Percentiles rank a stretch among this genome's conserved stretches.
phyloP scores from a whole-genome alignment of 306 rosid species.

The Calophaca sinica region DNA sequence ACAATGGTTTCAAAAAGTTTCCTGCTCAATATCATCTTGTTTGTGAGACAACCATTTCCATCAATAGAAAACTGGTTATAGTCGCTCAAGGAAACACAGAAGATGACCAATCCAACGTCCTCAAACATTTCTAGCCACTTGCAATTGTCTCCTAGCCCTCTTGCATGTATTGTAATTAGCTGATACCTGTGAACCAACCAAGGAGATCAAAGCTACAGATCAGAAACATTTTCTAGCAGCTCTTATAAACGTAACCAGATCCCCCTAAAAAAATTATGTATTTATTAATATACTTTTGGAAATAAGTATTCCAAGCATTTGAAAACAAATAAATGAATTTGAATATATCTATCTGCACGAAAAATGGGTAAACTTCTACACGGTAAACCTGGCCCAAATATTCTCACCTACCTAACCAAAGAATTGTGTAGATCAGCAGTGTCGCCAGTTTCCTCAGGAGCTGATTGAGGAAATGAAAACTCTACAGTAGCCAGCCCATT shows the following conservation, averaged over 20 bases:
- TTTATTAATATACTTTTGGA: background rate
- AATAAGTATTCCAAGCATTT: background rate
- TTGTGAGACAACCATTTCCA: conserved; percentile 67
- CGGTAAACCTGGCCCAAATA: conserved; percentile 9
- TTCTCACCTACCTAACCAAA: conserved; percentile 65
- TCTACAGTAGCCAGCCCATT: conserved; percentile 95
- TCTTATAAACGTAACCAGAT: background rate
- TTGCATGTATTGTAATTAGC: conserved; percentile 57
- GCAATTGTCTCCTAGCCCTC: conserved; percentile 71
- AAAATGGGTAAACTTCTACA: background rate
- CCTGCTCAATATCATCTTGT: conserved; percentile 84
- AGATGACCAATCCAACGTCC: conserved; percentile 74
- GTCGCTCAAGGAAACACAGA: conserved; percentile 85
- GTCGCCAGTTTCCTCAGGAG: conserved; percentile 65
- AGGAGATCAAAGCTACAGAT: conserved; percentile 37
- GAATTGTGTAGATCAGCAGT: conserved; percentile 70
- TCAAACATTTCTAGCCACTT: conserved; percentile 95
- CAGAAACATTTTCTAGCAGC: conserved; percentile 1
- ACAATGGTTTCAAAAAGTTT: conserved; percentile 81
- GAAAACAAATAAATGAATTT: background rate
- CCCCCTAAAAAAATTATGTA: background rate
- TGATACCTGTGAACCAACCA: conserved; percentile 53
- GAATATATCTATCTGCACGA: background rate
- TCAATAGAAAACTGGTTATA: conserved; percentile 76
- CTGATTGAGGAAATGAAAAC: conserved; percentile 85